A percentile compares a stretch with the other conserved stretches of the same genome.
Evolutionary conservation across 495 filamentous ascomycete species (phyloP).

Genomic region (Hypoxylon fuscum): DNA sequence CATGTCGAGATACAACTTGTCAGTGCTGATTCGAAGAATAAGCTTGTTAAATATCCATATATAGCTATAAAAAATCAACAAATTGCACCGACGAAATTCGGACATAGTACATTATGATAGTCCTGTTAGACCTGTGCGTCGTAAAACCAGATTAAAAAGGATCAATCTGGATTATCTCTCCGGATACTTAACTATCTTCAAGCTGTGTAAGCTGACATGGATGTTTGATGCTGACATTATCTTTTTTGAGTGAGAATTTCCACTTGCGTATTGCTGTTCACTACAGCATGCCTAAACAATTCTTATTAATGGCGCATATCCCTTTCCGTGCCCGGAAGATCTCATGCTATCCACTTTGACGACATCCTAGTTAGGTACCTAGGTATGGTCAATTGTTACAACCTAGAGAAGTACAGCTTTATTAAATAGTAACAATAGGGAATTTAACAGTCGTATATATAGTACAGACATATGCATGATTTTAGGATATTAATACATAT

Average conservation of each 20-base stretch:
- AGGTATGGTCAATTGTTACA: no score
- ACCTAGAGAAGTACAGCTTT: no score
- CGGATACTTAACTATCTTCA: background rate
- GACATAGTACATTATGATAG: background rate
- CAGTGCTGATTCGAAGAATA: conserved; percentile 14
- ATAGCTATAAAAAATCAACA: conserved; percentile 1
- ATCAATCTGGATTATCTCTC: no score
- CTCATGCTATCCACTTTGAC: no score
- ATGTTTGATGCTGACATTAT: conserved; percentile 9
- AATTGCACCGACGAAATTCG: conserved; percentile 4
- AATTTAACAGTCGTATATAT: no score
- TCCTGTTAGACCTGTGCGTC: background rate
- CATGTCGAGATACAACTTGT: conserved; percentile 11
- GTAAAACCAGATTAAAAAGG: background rate
- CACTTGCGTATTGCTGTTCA: background rate
- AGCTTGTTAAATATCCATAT: conserved; percentile 19
- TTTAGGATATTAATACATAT: no score
- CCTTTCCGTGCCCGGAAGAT: background rate
- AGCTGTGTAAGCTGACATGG: conserved; percentile 16
- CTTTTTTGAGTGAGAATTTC: background rate
- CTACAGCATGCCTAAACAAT: background rate
- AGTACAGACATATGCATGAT: no score
- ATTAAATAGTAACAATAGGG: no score
- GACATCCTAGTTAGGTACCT: no score
- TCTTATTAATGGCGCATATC: background rate